Conservation (phyloP, 1,284 basidiomycete genomes). For the Pseudozyma sp. region DNA sequence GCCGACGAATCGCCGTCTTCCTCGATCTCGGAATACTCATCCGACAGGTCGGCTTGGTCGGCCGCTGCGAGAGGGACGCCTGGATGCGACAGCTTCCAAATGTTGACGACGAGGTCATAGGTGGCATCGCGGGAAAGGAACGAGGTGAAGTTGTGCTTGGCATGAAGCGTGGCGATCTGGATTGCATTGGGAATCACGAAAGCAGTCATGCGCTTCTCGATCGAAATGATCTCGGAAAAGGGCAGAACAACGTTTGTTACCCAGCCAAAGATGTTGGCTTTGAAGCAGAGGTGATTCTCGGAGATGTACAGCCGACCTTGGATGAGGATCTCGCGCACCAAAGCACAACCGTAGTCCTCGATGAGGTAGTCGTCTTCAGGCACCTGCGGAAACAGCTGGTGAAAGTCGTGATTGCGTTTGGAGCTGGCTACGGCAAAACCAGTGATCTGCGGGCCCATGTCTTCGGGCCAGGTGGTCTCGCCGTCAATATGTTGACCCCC, state of each 20-base stretch:
- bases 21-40: slow-evolving; percentile 50
- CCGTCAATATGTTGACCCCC: slow-evolving; percentile 48
- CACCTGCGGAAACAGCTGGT: slow-evolving; percentile 84
- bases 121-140: slow-evolving; percentile 96
- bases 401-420: slow-evolving; percentile 94
- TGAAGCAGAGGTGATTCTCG: slow-evolving; percentile 97
- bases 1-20: slow-evolving; percentile 39
- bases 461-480: slow-evolving; percentile 46
- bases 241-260: slow-evolving; percentile 92
- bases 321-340: slow-evolving; percentile 94
- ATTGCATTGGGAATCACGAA: slow-evolving; percentile 99
- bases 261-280: slow-evolving; percentile 99
- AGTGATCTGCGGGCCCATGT: slow-evolving; percentile 61
- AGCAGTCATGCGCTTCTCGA: slow-evolving; percentile 98
- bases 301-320: slow-evolving; percentile 97
- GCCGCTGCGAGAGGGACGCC: slow-evolving; percentile 73
- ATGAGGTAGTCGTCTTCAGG: slow-evolving; percentile 98
- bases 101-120: slow-evolving; percentile 93
- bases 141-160: slow-evolving; percentile 88
- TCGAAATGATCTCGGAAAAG: slow-evolving; percentile 86
- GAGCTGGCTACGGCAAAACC: slow-evolving; percentile 97
- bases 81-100: slow-evolving; percentile 91
- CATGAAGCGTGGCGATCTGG: slow-evolving; percentile 82
- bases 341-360: slow-evolving; percentile 98
- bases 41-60: slow-evolving; percentile 60